A percentile compares a stretch with the other conserved stretches of the same genome.
phyloP scores from a whole-genome alignment of 2,329 filamentous ascomycete genomes.

The Akanthomyces dipterigenus region DNA sequence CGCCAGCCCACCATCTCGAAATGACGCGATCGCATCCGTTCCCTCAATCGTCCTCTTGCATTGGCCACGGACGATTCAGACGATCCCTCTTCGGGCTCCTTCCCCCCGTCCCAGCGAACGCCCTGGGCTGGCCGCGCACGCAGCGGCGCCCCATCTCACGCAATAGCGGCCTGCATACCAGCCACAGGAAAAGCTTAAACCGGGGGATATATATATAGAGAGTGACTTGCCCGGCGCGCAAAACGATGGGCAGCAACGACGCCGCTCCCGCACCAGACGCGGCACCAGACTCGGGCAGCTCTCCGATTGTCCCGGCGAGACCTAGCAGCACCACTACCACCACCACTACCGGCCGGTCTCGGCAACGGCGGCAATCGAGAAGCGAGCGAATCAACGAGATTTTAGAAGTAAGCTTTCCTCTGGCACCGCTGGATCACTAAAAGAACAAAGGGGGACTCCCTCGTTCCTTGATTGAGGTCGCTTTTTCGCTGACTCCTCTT shows the following conservation, averaged over 20 bases:
- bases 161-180: neutral
- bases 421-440: neutral
- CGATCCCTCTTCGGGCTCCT: neutral
- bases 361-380: conserved; percentile 24
- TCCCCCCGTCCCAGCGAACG: neutral
- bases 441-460: too few species aligned
- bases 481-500: neutral
- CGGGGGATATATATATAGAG: neutral
- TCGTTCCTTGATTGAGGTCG: too few species aligned
- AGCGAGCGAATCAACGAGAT: conserved; percentile 39
- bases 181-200: neutral
- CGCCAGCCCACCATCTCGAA: conserved; percentile 2
- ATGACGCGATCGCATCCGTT: conserved; percentile 8
- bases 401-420: conserved; percentile 34
- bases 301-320: neutral
- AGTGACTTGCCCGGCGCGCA: neutral
- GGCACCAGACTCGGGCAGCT: neutral
- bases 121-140: neutral
- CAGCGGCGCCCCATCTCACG: neutral
- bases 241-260: neutral
- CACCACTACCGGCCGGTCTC: conserved; percentile 17
- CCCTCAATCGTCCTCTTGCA: neutral
- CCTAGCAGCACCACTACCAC: neutral
- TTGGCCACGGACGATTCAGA: neutral
- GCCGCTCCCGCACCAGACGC: neutral